Evolutionary conservation across 495 filamentous ascomycete genomes (phyloP).

Genomic region (Trichoderma asperelloides): DNA sequence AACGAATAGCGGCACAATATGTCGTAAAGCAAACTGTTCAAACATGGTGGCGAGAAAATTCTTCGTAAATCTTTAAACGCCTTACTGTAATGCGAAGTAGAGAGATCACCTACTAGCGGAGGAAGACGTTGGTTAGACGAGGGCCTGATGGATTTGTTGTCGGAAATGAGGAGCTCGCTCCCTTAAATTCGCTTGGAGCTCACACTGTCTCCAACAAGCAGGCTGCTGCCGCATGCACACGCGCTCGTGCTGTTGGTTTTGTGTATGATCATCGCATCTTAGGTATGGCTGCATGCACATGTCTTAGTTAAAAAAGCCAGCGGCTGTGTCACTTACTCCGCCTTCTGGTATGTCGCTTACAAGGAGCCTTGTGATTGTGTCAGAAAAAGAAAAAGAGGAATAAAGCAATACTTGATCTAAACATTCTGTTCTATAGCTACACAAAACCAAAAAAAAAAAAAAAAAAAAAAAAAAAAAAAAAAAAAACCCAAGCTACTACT

Average conservation of each 20-base stretch:
- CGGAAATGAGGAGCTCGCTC: not conserved
- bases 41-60: not conserved
- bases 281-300: not conserved
- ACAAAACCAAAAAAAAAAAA: not conserved
- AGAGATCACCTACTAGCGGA: not conserved
- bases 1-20: conserved; percentile 20
- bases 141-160: not conserved
- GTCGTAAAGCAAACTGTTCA: not conserved
- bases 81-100: not conserved
- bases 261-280: not conserved
- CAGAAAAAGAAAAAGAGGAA: too few species aligned
- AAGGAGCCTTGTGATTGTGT: not conserved
- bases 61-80: not conserved
- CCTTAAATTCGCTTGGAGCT: not conserved
- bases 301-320: not conserved
- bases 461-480: not conserved
- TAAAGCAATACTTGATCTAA: not conserved
- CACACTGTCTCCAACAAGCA: not conserved
- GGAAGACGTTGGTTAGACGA: not conserved
- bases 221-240: not conserved
- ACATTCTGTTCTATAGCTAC: not conserved
- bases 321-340: not conserved
- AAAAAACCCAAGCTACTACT: not conserved
- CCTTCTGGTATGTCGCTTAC: not conserved
- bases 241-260: not conserved